Evolutionary conservation across 1,284 basidiomycete species (phyloP).

Genomic region (Trametes pubescens): DNA sequence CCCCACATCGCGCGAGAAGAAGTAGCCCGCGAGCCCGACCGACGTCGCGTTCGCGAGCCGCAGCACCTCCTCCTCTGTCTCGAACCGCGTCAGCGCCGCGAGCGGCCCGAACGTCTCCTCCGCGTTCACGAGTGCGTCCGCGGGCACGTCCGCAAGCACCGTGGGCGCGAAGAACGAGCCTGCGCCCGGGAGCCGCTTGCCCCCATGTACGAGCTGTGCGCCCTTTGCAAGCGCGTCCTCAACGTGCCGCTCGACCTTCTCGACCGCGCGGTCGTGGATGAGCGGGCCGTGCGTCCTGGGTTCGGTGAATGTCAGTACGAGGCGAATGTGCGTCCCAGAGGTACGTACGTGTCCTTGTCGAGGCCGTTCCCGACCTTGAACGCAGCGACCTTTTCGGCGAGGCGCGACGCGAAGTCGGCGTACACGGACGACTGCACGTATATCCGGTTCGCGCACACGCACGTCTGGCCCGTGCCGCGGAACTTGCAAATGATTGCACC

Average conservation of each 20-base stretch:
- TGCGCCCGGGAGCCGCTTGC: slow-evolving; percentile 64
- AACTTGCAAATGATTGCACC: slow-evolving; percentile 86
- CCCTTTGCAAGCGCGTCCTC: slow-evolving; percentile 86
- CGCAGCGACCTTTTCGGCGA: slow-evolving; percentile 83
- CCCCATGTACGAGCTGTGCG: slow-evolving; percentile 90
- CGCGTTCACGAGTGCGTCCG: slow-evolving; percentile 63
- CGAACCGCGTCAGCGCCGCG: slow-evolving; percentile 83
- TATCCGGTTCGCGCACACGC: slow-evolving; percentile 86
- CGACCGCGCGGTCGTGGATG: slow-evolving; percentile 86
- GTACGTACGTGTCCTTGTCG: slow-evolving; percentile 74
- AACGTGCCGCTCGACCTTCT: slow-evolving; percentile 91
- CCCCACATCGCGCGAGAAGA: slow-evolving; percentile 91
- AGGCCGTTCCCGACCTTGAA: slow-evolving; percentile 95
- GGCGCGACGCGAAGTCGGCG: slow-evolving; percentile 84
- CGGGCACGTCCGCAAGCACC: slow-evolving; percentile 87
- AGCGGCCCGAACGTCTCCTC: slow-evolving; percentile 95
- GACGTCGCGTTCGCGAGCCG: slow-evolving; percentile 85
- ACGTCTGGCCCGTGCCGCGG: slow-evolving; percentile 92
- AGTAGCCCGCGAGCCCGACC: slow-evolving; percentile 93
- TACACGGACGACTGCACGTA: slow-evolving; percentile 88
- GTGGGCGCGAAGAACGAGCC: slow-evolving; percentile 89
- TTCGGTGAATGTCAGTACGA: too few relatives aligned
- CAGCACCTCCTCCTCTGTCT: slow-evolving; percentile 93
- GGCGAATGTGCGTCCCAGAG: too few relatives aligned
- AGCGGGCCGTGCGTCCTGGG: slow-evolving; percentile 93